A percentile compares a stretch with the other conserved stretches of the same genome.
Evolutionary conservation across 2,329 filamentous ascomycete species (phyloP).

Genomic region (Hypoxylon sp.): DNA sequence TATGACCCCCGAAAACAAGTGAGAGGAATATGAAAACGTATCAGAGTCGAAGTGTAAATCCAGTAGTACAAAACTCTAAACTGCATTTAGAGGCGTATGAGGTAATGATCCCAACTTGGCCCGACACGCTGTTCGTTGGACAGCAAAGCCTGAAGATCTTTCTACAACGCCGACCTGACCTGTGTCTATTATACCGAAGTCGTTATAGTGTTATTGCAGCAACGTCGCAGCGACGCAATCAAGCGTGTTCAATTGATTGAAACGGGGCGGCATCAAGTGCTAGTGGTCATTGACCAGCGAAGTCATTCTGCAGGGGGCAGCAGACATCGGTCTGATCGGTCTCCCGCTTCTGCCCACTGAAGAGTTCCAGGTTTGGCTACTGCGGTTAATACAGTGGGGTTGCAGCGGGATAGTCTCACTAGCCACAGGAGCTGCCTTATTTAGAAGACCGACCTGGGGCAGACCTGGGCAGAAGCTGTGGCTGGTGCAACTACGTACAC

Average conservation of each 20-base stretch:
- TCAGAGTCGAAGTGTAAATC: constrained; percentile 14
- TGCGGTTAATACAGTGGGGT: constrained; percentile 29
- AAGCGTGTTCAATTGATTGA: constrained; percentile 27
- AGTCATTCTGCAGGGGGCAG: constrained; percentile 45
- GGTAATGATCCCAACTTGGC: constrained; percentile 33
- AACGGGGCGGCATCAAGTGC: constrained; percentile 35
- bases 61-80: constrained; percentile 17
- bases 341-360: constrained; percentile 6
- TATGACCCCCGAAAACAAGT: neutral
- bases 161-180: constrained; percentile 8
- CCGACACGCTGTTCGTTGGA: constrained; percentile 24
- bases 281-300: constrained; percentile 36
- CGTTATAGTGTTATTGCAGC: constrained; percentile 17
- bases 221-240: constrained; percentile 20
- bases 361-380: constrained; percentile 15
- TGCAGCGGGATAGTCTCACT: constrained; percentile 27
- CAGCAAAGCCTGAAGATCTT: constrained; percentile 29
- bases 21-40: neutral
- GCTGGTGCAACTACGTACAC: constrained; percentile 24
- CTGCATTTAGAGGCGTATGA: constrained; percentile 34
- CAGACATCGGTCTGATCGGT: constrained; percentile 34
- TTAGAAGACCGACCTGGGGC: neutral
- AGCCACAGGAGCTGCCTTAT: constrained; percentile 26
- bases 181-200: constrained; percentile 28
- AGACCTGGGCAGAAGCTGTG: neutral